A percentile compares a stretch with the other conserved stretches of the same genome.
These are phyloP conservation scores for Tritrichomonas musculus DNA, from an alignment of 208 protist genomes.

Conservation along the genomic window DNA sequence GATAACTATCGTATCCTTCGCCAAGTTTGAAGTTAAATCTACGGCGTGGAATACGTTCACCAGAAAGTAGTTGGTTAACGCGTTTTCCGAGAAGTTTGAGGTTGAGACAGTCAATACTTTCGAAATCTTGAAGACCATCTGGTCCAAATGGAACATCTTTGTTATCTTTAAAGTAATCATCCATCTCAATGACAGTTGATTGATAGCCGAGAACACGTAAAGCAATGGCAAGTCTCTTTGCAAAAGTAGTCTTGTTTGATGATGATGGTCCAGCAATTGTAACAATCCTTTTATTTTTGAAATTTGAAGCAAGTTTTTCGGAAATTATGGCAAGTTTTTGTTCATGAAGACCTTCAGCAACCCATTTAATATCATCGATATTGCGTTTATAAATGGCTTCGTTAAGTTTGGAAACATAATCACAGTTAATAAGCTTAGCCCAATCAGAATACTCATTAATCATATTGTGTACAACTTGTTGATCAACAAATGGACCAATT, in stretches of 20 bases:
- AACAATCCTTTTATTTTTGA: not conserved
- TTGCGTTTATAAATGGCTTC: not conserved
- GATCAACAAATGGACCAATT: not conserved
- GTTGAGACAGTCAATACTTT: not conserved
- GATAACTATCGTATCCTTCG: not conserved
- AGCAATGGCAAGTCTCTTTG: not conserved
- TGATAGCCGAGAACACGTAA: not conserved
- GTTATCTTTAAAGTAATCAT: conserved; percentile 5
- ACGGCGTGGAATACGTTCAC: not conserved
- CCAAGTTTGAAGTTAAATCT: not conserved
- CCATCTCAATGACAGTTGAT: not conserved
- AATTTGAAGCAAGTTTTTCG: not conserved
- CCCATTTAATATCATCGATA: not conserved
- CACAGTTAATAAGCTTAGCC: not conserved
- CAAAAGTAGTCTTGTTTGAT: conserved; percentile 29
- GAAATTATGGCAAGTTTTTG: not conserved
- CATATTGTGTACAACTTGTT: not conserved
- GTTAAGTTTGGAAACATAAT: not conserved
- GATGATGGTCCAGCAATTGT: conserved; percentile 23
- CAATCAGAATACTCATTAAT: not conserved
- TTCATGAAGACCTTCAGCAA: conserved; percentile 19
- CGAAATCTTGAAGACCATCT: conserved; percentile 23
- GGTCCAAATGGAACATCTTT: not conserved
- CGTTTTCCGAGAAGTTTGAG: not conserved
- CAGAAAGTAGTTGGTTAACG: not conserved